Percentiles rank a stretch among this genome's conserved stretches.
Conservation (phyloP, 768 basidiomycete genomes). For the Suillus subluteus region DNA sequence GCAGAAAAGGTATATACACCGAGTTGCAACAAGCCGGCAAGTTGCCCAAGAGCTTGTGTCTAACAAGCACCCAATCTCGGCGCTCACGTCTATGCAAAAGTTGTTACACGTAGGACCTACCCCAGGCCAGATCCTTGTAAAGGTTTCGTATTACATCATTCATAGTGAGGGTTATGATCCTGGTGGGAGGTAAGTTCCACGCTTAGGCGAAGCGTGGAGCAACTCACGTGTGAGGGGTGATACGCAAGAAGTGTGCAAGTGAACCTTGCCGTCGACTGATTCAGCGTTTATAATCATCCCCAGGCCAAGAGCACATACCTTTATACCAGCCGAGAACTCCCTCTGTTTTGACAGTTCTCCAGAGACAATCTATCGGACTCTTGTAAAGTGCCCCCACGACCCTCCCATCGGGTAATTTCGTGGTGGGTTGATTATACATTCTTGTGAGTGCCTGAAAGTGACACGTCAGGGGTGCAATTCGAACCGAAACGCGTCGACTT, state of each 20-base stretch:
- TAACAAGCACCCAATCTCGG: neutral
- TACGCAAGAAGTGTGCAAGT: conserved; percentile 90
- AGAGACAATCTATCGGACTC: conserved; percentile 94
- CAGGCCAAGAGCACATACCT: conserved; percentile 47
- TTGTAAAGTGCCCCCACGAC: conserved; percentile 79
- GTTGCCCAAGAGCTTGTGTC: neutral
- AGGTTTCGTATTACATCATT: conserved; percentile 78
- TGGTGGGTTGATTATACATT: conserved; percentile 95
- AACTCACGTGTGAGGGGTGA: conserved; percentile 87
- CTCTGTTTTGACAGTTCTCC: conserved; percentile 92
- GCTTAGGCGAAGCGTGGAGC: neutral
- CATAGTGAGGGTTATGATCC: conserved; percentile 88
- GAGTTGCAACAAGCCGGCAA: neutral
- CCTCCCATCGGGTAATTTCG: conserved; percentile 68
- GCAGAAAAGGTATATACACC: neutral
- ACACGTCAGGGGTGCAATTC: conserved; percentile 4
- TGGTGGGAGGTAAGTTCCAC: conserved; percentile 31
- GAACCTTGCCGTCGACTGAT: conserved; percentile 56
- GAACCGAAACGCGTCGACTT: conserved; percentile 29
- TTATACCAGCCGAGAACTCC: conserved; percentile 96
- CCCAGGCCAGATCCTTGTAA: conserved; percentile 50
- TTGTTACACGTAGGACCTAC: neutral
- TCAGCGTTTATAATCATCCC: neutral
- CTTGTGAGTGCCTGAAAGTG: conserved; percentile 75
- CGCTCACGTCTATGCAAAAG: neutral